Conservation (phyloP, 345 rosid genomes). For the Ceriops tagal region DNA sequence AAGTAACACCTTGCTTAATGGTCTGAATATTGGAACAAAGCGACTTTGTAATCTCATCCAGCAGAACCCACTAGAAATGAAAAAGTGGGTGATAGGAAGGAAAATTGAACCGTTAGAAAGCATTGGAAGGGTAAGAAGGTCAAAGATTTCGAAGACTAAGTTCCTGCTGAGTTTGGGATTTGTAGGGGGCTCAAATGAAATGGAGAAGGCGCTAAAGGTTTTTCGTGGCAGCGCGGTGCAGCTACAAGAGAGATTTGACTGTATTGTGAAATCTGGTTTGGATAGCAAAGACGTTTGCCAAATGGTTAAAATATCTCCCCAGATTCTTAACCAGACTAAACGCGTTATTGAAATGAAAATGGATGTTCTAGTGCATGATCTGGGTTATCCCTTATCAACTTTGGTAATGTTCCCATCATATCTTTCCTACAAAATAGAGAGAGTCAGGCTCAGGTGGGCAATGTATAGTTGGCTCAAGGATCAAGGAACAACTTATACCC, state of each 20-base stretch:
- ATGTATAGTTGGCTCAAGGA: conserved; percentile 74
- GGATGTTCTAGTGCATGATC: conserved; percentile 38
- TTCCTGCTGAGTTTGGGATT: conserved; percentile 60
- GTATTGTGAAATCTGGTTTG: conserved; percentile 57
- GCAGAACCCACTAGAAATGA: conserved; percentile 53
- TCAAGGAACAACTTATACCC: conserved; percentile 33
- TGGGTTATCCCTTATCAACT: conserved; percentile 53
- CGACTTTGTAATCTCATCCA: conserved; percentile 43
- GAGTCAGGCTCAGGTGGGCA: conserved; percentile 50
- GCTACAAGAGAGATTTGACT: conserved; percentile 75
- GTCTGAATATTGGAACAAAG: conserved; percentile 51
- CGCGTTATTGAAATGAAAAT: conserved; percentile 50
- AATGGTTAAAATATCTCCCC: conserved; percentile 61
- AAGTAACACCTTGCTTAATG: conserved; percentile 36
- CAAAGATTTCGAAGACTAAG: conserved; percentile 40
- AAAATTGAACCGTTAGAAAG: conserved; percentile 38
- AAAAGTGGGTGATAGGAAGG: conserved; percentile 43
- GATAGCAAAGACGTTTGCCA: conserved; percentile 42
- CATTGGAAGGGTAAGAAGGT: conserved; percentile 21
- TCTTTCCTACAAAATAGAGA: conserved; percentile 41
- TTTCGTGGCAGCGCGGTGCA: conserved; percentile 61
- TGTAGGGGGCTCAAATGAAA: conserved; percentile 35
- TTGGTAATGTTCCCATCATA: conserved; percentile 51
- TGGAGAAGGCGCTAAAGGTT: conserved; percentile 42
- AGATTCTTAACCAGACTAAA: conserved; percentile 53